Evolutionary conservation across 768 basidiomycete genomes (phyloP).

Genomic region (Pilatotrama ljubarskyi): DNA sequence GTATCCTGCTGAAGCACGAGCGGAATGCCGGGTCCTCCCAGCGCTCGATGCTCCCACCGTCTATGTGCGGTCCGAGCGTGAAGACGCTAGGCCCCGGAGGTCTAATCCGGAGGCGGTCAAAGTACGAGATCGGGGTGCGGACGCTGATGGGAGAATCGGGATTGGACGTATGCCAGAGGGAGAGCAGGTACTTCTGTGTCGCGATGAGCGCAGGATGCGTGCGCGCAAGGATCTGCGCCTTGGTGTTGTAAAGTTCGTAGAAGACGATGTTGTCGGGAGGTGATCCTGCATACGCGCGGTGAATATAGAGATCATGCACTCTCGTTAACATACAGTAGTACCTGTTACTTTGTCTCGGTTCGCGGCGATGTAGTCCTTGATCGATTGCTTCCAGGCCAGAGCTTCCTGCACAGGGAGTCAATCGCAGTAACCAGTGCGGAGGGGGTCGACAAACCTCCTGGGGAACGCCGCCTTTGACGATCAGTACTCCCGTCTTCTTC

Average conservation of each 20-base stretch:
- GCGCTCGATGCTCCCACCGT: slow-evolving; percentile 76
- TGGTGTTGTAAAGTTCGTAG: slow-evolving; percentile 73
- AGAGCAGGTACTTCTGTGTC: slow-evolving; percentile 58
- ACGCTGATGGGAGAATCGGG: slow-evolving; percentile 46
- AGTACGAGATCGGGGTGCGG: slow-evolving; percentile 67
- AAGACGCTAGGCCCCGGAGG: slow-evolving; percentile 70
- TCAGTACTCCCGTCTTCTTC: slow-evolving; percentile 52
- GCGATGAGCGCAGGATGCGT: slow-evolving; percentile 59
- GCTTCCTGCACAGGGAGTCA: slow-evolving; percentile 46
- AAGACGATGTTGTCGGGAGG: slow-evolving; percentile 69
- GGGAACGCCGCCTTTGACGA: slow-evolving; percentile 59
- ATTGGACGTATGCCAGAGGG: slow-evolving; percentile 58
- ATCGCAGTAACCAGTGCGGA: background rate
- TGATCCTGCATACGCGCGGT: slow-evolving; percentile 49
- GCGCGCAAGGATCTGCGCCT: slow-evolving; percentile 63
- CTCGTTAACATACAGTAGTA: slow-evolving; percentile 16
- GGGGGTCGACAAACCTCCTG: slow-evolving; percentile 41
- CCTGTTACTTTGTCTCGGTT: slow-evolving; percentile 53
- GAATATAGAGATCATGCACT: background rate
- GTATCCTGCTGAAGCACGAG: slow-evolving; percentile 56
- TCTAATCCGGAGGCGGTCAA: slow-evolving; percentile 73
- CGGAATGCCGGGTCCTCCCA: slow-evolving; percentile 66
- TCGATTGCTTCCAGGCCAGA: slow-evolving; percentile 53
- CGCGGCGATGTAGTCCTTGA: slow-evolving; percentile 53
- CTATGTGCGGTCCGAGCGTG: slow-evolving; percentile 59